phyloP scores from a whole-genome alignment of 1,139 yeast genomes.

The Insectozyma bohioensis region DNA sequence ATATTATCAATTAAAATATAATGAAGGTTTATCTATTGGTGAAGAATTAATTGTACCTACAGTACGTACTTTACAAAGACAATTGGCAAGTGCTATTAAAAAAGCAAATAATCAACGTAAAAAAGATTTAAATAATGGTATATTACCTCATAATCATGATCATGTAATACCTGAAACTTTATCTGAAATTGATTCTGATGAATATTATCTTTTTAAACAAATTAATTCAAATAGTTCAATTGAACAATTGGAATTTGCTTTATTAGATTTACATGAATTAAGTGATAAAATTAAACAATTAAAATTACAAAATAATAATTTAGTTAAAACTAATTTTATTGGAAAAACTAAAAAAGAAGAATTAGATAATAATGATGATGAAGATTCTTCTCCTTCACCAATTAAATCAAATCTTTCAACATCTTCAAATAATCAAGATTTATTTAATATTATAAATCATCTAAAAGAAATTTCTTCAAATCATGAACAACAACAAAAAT shows the following conservation, averaged over 20 bases:
- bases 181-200: slow-evolving; percentile 16
- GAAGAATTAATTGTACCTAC: slow-evolving; percentile 28
- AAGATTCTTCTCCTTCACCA: neutral
- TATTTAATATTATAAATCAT: slow-evolving; percentile 1
- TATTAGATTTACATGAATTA: slow-evolving; percentile 30
- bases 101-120: slow-evolving; percentile 26
- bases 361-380: neutral
- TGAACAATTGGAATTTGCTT: slow-evolving; percentile 29
- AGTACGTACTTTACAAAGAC: slow-evolving; percentile 38
- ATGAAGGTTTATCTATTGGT: slow-evolving; percentile 9
- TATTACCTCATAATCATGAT: slow-evolving; percentile 3
- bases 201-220: slow-evolving; percentile 10
- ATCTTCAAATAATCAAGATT: slow-evolving; percentile 1
- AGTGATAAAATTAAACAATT: slow-evolving; percentile 34
- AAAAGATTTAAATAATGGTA: slow-evolving; percentile 11
- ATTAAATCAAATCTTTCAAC: neutral
- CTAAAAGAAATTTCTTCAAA: slow-evolving; percentile 4
- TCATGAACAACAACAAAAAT: slow-evolving; percentile 1
- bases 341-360: neutral
- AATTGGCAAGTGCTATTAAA: slow-evolving; percentile 33
- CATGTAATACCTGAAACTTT: slow-evolving; percentile 15
- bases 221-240: slow-evolving; percentile 22
- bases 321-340: slow-evolving; percentile 5
- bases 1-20: slow-evolving; percentile 22
- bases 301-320: slow-evolving; percentile 17